Conservation (phyloP, 2,329 filamentous ascomycete genomes). For the Graphium sp. region DNA sequence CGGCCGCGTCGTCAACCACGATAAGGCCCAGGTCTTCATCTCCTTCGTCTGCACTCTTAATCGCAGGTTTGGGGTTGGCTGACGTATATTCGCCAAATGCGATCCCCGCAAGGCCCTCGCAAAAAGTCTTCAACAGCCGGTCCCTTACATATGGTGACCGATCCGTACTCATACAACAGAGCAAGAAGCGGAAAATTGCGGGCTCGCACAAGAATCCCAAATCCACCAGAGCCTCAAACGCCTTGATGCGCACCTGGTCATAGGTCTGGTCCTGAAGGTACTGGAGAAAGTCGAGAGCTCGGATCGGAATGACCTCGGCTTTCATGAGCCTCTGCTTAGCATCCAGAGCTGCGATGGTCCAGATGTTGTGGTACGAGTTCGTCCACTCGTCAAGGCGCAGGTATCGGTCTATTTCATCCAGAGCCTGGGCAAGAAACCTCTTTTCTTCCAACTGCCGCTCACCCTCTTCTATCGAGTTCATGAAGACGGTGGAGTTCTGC, state of each 20-base stretch:
- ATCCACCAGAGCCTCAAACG: slow-evolving; percentile 46
- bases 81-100: slow-evolving; percentile 48
- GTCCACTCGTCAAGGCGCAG: slow-evolving; percentile 54
- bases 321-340: slow-evolving; percentile 49
- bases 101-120: slow-evolving; percentile 41
- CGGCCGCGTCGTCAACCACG: slow-evolving; percentile 23
- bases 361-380: slow-evolving; percentile 50
- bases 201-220: slow-evolving; percentile 42
- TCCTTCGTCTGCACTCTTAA: slow-evolving; percentile 15
- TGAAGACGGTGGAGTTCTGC: slow-evolving; percentile 23
- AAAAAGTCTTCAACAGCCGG: slow-evolving; percentile 40
- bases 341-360: slow-evolving; percentile 44
- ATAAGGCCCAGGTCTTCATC: slow-evolving; percentile 19
- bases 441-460: slow-evolving; percentile 21
- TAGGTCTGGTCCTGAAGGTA: slow-evolving; percentile 48
- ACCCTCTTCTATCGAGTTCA: slow-evolving; percentile 25
- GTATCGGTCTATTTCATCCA: slow-evolving; percentile 50
- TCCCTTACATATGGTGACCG: slow-evolving; percentile 45
- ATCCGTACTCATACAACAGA: slow-evolving; percentile 43
- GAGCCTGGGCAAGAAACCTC: slow-evolving; percentile 31
- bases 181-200: slow-evolving; percentile 35
- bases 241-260: slow-evolving; percentile 48
- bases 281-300: slow-evolving; percentile 39
- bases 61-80: slow-evolving; percentile 16
- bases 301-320: slow-evolving; percentile 37